Evolutionary conservation across 768 basidiomycete genomes (phyloP).

Genomic region (Termitomyces sp.): DNA sequence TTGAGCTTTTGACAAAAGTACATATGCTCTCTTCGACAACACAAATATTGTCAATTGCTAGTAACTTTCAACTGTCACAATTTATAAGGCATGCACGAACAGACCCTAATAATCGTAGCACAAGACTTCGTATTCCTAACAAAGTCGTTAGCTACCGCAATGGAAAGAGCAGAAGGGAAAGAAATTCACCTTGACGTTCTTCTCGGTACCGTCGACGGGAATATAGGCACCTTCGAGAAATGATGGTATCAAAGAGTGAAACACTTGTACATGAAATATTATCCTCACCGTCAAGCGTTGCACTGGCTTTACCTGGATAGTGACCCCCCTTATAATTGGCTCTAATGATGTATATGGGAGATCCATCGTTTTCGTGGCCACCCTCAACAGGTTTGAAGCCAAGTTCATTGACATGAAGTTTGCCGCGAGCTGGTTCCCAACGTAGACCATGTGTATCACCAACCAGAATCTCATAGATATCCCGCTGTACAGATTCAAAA

Average conservation of each 20-base stretch:
- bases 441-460: conserved; percentile 50
- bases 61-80: background rate
- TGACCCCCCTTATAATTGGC: conserved; percentile 46
- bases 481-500: conserved; percentile 34
- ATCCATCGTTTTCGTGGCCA: conserved; percentile 59
- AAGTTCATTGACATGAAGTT: conserved; percentile 37
- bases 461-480: conserved; percentile 65
- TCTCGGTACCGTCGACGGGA: conserved; percentile 46
- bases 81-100: background rate
- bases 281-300: conserved; percentile 41
- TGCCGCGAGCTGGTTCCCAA: conserved; percentile 51
- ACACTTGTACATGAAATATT: background rate
- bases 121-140: conserved; percentile 31
- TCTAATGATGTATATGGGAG: conserved; percentile 53
- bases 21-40: background rate
- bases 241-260: background rate
- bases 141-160: background rate
- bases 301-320: conserved; percentile 63
- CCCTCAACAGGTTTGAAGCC: conserved; percentile 57
- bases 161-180: background rate
- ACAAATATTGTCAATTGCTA: background rate
- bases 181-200: conserved; percentile 39
- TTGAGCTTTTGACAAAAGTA: background rate
- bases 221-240: conserved; percentile 48
- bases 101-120: conserved; percentile 22